Base-by-base conservation (phyloP, 768 basidiomycete species). In the Pleurotus tuber-regium region DNA sequence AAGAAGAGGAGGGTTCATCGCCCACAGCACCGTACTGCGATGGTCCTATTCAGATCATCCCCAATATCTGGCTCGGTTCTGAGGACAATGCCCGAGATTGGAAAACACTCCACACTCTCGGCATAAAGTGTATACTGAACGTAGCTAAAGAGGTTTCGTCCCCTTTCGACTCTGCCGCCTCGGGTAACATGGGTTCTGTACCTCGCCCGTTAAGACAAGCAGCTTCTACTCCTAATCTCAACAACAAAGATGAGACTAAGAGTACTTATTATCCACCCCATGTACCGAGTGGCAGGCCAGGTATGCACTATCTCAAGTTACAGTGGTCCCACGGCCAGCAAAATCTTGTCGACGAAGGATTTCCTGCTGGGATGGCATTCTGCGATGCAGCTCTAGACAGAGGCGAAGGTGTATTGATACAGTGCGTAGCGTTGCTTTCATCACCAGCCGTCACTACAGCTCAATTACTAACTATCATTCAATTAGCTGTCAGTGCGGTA, bases 301-400 rank as follows among this genome's bases (percentile, higher is more conserved):
- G 76, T 14, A 82, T 93, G 78, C 83, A 92, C 66, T 94, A 95
- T 64, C 85, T 92, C 68, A 92, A 92, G 66, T 80, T 95, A 23
- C 78, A 79, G 46, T 96, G 93, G 94, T 93, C 91, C 19, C 93
- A 96, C 63, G 93, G 93, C n/a, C 90, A 95, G 69, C 78, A 87
- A 51, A 87, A 96, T 65, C 81, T 96, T 31, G 90, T 92, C 57
- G 68, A 82, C 2, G 70, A 80, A 33, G 92, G 91, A 42, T 92
- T 94, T 68, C 81, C 82, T 44, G 77, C 74, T 6, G 93, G 87
- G 4, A 91, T 94, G 82, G 67, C 78, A 16, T 95, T 93, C 56
- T 79, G 87, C 52, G 92, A 94, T 65, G 79, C 81, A 28, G 86
- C 89, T 41, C 67, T 92, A 49, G 74, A 78, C 49, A 84, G 87